A percentile compares a stretch with the other conserved stretches of the same genome.
Conservation (phyloP, 176 grass and related monocot species). For the Echinochloa phyllopogon region DNA sequence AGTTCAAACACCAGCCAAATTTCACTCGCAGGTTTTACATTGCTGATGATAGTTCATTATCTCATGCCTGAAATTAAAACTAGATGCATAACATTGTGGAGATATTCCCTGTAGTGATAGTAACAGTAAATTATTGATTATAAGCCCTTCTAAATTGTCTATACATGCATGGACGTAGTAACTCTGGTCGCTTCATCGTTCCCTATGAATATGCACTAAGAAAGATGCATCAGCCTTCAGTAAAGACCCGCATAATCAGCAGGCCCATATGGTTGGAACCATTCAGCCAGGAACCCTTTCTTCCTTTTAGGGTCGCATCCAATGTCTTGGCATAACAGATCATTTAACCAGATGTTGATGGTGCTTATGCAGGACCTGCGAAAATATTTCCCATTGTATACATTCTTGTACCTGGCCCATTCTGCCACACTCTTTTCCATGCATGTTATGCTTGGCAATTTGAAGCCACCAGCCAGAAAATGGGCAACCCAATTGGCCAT, state of each 20-base stretch:
- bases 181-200: constrained; percentile 17
- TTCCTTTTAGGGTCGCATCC: constrained; percentile 79
- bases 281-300: constrained; percentile 71
- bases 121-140: not conserved
- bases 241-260: constrained; percentile 64
- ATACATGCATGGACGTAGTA: constrained; percentile 5
- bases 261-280: constrained; percentile 77
- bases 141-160: not conserved
- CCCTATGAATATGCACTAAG: not conserved
- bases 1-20: constrained; percentile 14
- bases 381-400: constrained; percentile 63
- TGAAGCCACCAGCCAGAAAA: constrained; percentile 63
- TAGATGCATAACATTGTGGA: not conserved
- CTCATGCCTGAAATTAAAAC: not conserved
- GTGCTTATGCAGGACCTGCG: constrained; percentile 64
- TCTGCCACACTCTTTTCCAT: constrained; percentile 78
- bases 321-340: constrained; percentile 79
- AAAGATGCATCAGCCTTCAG: constrained; percentile 32
- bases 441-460: constrained; percentile 65
- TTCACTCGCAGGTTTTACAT: not conserved
- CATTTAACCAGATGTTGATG: constrained; percentile 84
- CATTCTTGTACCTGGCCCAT: constrained; percentile 75
- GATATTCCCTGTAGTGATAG: not conserved
- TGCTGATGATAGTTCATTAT: constrained; percentile 9
- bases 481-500: constrained; percentile 73